These are phyloP conservation scores for Barnettozyma pratensis DNA, from an alignment of 805 yeast genomes.

Conservation along the genomic window DNA sequence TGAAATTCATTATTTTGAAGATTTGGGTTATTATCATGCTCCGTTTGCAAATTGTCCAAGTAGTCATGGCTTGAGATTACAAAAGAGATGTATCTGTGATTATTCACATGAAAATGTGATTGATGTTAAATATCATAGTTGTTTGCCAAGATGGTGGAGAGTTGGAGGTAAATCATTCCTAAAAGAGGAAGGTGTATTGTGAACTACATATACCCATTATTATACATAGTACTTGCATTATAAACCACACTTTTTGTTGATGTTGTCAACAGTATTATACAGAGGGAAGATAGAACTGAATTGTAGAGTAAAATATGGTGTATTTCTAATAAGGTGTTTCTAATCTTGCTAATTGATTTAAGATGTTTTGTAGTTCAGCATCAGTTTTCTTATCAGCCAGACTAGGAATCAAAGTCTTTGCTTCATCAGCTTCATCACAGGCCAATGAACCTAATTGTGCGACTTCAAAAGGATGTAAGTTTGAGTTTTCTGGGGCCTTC, in stretches of 20 bases:
- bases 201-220: conserved; percentile 2
- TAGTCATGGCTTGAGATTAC: conserved; percentile 40
- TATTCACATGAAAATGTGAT: conserved; percentile 37
- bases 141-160: conserved; percentile 75
- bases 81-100: conserved; percentile 61
- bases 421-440: conserved; percentile 97
- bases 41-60: conserved; percentile 66
- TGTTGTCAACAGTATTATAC: neutral
- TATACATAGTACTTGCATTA: too few species aligned
- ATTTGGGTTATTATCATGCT: conserved; percentile 72
- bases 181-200: conserved; percentile 30
- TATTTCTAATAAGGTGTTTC: conserved; percentile 37
- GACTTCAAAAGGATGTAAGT: conserved; percentile 90
- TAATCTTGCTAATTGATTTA: conserved; percentile 77
- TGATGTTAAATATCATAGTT: conserved; percentile 47
- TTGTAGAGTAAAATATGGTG: neutral
- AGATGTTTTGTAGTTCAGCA: conserved; percentile 77
- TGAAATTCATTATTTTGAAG: conserved; percentile 74
- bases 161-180: conserved; percentile 57
- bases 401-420: conserved; percentile 89
- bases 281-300: neutral
- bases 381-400: conserved; percentile 75
- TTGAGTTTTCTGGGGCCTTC: conserved; percentile 64
- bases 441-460: conserved; percentile 86
- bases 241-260: too few species aligned